These are phyloP conservation scores for Spathaspora jeffriesii DNA, from an alignment of 1,139 yeast species.

Conservation along the genomic window DNA sequence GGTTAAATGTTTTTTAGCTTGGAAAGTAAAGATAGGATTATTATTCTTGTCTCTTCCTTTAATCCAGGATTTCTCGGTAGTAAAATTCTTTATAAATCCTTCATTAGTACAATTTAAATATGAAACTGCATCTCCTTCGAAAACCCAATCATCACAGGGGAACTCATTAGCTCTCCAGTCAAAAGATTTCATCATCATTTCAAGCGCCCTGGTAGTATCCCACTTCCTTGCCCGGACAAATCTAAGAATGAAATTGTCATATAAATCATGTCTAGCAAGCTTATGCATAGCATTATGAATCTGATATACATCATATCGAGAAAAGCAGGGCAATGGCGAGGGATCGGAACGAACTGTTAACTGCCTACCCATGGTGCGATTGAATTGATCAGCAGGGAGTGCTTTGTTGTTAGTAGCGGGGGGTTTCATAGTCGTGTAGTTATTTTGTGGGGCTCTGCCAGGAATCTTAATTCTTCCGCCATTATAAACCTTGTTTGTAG, in stretches of 20 bases:
- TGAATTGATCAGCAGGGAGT: not conserved
- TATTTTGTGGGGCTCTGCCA: not conserved
- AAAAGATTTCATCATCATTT: conserved; percentile 37
- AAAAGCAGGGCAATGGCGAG: conserved; percentile 16
- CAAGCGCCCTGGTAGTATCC: conserved; percentile 30
- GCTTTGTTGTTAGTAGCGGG: not conserved
- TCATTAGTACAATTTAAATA: conserved; percentile 30
- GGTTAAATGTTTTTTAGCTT: conserved; percentile 39
- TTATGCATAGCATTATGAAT: conserved; percentile 25
- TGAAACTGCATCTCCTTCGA: conserved; percentile 42
- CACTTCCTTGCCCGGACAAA: conserved; percentile 47
- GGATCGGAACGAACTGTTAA: conserved; percentile 18
- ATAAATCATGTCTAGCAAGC: conserved; percentile 29
- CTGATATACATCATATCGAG: conserved; percentile 25
- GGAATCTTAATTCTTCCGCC: conserved; percentile 9
- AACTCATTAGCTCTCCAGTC: conserved; percentile 37
- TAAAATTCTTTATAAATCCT: conserved; percentile 39
- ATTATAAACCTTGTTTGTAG: conserved; percentile 11
- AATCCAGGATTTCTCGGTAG: conserved; percentile 38
- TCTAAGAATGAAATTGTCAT: conserved; percentile 36
- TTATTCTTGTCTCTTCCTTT: conserved; percentile 39
- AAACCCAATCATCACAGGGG: conserved; percentile 30
- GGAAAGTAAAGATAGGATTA: conserved; percentile 41
- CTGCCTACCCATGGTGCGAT: not conserved
- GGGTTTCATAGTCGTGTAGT: not conserved